Evolutionary conservation across 1,284 basidiomycete species (phyloP), one percentile per base, ranked within the genome.

Genomic region (Trametes versicolor): DNA sequence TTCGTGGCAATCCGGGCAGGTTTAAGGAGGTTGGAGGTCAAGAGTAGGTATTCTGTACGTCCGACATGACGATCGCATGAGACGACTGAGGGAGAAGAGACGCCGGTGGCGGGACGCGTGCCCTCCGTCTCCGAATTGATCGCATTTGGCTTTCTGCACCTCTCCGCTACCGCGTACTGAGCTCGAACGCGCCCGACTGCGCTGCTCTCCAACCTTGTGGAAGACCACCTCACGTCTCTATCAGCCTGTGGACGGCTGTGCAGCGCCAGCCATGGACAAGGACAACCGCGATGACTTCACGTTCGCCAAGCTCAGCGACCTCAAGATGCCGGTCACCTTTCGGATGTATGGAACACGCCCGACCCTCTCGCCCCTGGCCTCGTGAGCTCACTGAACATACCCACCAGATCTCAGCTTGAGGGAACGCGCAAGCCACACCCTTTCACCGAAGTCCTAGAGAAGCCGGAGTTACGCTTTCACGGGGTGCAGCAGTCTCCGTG

Each of bases 301-400:
- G 4, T 97, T 97, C 74, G 95, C 95, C 17, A 90, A 91, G 75
- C 86, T 96, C 45, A 91, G 90, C 63, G 94, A 97, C 76, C 85
- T 98, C 63, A 94, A 93, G 74, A 78, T 95, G 10, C 93, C 92
- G 4, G 87, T 98, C 21, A 94, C 95, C 4, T 87, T 98, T 75
- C 89, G 94, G 75, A 94, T 98, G 94, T 95, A 79, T 69, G 88
- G 73, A 51, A 1, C 48, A 2, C 49, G 13, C 32, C n/a, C 25
- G 58, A 15, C 50, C 23, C 36, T 25, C 12, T 3, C 32, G 4
- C 19, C 17, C 21, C 12, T 19, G 0, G 23, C 19, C 19, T 37
- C 25, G 60, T 62, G 17, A 17, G 15, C 34, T 53, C 55, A 29
- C 19, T 41, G 39, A 66, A 8, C 12, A 10, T 23, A 23, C 29